Base-by-base conservation (phyloP, 2,329 filamentous ascomycete species). In the Mycocentrospora acerina region DNA sequence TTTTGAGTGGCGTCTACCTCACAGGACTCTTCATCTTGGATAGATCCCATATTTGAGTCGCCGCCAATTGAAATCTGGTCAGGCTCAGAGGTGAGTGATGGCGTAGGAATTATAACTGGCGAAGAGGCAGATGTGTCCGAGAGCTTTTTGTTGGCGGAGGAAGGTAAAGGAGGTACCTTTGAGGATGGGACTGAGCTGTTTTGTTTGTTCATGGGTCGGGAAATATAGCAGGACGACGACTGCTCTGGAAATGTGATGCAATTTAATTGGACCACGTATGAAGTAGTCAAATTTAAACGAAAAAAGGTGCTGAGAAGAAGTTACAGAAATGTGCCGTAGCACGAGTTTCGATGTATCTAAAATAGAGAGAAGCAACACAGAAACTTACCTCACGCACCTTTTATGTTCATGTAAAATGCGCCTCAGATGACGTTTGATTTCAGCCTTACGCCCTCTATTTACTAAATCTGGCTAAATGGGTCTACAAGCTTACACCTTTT, bases 81-180 rank as follows among this genome's bases (percentile, higher is more conserved):
- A 11, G 52, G 40, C 3, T 60, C 55, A 7, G 51, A 52, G 10
- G 36, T 47, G 4, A 53, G 43, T n/a, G 50, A 52, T 2, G 57
- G 57, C 9, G 59, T 60, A 9, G 55, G 34, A 15, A 62, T 37
- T 13, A 56, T 35, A 17, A 59, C 46, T 25, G 54, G 56, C 7
- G 57, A 57, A 4, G 57, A 62, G 10, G 32, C 42, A 3, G 46
- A 53, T 3, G 46, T 57, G 12, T 56, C 48, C 18, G 54, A 57
- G n/a, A 48, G 37, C 33, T 49, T 48, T 15, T 43, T 45, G 25
- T 14, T 29, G 22, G 29, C 31, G 34, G 37, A 47, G 27, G 24
- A 27, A 28, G 33, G 37, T 37, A 42, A 32, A 12, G 48, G 29
- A 25, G 31, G 29, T n/a, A 36, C 47, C 7, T 30, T 35, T 11